Percentiles rank a stretch among this genome's conserved stretches.
Evolutionary conservation across 257 asterid species (phyloP).

Genomic region (Misopates orontium): DNA sequence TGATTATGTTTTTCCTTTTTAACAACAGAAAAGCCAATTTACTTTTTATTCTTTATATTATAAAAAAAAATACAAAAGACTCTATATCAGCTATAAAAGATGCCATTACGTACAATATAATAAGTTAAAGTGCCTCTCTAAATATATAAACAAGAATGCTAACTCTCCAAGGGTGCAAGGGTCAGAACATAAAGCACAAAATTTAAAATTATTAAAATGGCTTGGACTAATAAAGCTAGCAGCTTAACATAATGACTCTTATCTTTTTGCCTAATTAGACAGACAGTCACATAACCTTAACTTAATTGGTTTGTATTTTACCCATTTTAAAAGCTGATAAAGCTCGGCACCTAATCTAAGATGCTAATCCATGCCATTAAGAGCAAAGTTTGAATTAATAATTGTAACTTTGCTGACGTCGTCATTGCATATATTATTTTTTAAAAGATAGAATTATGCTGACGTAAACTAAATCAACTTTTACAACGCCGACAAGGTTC

Average conservation of each 20-base stretch:
- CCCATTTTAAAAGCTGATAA: slow-evolving; percentile 26
- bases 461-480: slow-evolving; percentile 23
- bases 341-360: slow-evolving; percentile 20
- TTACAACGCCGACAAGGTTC: slow-evolving; percentile 7
- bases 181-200: slow-evolving; percentile 29
- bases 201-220: neutral
- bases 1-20: slow-evolving; percentile 2
- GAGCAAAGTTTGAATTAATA: slow-evolving; percentile 14
- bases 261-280: slow-evolving; percentile 41
- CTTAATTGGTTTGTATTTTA: slow-evolving; percentile 44
- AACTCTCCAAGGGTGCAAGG: slow-evolving; percentile 30
- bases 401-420: slow-evolving; percentile 14
- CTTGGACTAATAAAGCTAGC: neutral
- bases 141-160: slow-evolving; percentile 4
- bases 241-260: slow-evolving; percentile 24
- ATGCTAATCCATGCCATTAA: slow-evolving; percentile 31
- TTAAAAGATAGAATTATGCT: slow-evolving; percentile 9
- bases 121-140: neutral
- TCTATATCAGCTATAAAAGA: too few species aligned
- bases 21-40: slow-evolving; percentile 1
- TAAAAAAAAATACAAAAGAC: neutral
- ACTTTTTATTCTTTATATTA: neutral
- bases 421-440: neutral
- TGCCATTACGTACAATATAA: too few species aligned
- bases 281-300: slow-evolving; percentile 42